phyloP scores from a whole-genome alignment of 176 grass and related monocot genomes.

The Urochloa ruziziensis region DNA sequence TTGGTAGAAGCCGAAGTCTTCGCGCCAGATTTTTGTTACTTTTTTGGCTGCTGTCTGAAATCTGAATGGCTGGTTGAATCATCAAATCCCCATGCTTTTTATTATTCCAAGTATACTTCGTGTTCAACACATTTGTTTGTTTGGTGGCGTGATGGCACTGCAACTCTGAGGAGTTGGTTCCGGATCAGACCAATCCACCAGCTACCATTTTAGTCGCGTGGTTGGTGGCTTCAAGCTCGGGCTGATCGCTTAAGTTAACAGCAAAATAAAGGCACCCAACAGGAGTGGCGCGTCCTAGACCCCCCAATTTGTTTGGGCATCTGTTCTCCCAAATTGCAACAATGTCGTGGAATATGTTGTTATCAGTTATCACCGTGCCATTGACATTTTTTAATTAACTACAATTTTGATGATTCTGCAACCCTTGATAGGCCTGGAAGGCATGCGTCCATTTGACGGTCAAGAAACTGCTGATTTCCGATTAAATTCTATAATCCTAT shows the following conservation, averaged over 20 bases:
- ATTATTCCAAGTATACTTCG: too few species aligned
- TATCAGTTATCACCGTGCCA: too few species aligned
- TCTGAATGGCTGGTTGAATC: too few species aligned
- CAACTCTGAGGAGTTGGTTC: constrained; percentile 1
- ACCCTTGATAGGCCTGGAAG: neutral
- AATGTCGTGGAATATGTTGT: neutral
- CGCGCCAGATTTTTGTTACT: neutral
- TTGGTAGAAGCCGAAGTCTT: neutral
- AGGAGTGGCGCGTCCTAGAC: neutral
- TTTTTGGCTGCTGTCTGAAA: neutral
- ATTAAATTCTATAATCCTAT: neutral
- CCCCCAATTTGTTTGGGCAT: neutral
- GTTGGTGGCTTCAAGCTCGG: neutral
- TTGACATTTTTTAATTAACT: neutral
- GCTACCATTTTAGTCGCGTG: neutral
- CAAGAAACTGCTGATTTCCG: neutral
- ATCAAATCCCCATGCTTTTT: neutral
- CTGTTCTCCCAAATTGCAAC: neutral
- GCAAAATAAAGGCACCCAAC: too few species aligned
- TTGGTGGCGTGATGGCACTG: constrained; percentile 14
- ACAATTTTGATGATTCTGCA: neutral
- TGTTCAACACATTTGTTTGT: neutral
- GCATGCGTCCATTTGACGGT: too few species aligned
- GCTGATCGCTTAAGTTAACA: neutral
- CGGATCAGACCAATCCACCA: neutral